Evolutionary conservation across 2,329 filamentous ascomycete genomes (phyloP), one percentile per base, ranked within the genome.

Genomic region (Fusarium sambucinum): DNA sequence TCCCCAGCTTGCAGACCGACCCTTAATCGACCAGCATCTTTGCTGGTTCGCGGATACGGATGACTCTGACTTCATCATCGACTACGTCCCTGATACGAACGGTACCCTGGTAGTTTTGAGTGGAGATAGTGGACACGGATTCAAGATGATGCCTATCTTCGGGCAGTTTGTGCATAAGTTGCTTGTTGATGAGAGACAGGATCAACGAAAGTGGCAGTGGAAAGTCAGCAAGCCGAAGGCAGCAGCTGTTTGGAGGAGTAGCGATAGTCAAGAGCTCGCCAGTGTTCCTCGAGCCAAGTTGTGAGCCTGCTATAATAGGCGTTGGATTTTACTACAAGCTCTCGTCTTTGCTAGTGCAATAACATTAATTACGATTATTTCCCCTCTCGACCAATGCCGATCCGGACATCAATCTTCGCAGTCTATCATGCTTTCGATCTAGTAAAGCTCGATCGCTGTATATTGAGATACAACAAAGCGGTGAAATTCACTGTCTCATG

Each of bases 21-120:
- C 65, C n/a, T 2, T 68, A 4, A 68, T 68, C 16, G 65, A 68
- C 13, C 55, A 51, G 4, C 65, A 68, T 42, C 30, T 68, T 1
- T 68, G 65, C 10, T 68, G 65, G 65, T 68, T 68, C 0, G 65
- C 65, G 3, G 65, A 68, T 3, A 68, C 65, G 1, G 65, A 68
- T 45, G 65, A 68, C 30, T 68, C 65, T 1, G 65, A 68, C 4
- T 68, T 66, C 7, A 69, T 68, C 16, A 69, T 68, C 1, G 65
- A 68, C 42, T 69, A 61, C 3, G 65, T 68, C 0, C 65, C 65
- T 0, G 65, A 66, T 12, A 69, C 65, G 1, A 42, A 61, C 11
- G 61, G 45, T 4, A 56, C 65, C 4, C 12, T 68, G 6, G 50
- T 48, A 1, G 55, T 68, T 16, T 6, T 68, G 1, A 66, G 59